Conservation (phyloP, 495 filamentous ascomycete species). For the Penicillium verhagenii region DNA sequence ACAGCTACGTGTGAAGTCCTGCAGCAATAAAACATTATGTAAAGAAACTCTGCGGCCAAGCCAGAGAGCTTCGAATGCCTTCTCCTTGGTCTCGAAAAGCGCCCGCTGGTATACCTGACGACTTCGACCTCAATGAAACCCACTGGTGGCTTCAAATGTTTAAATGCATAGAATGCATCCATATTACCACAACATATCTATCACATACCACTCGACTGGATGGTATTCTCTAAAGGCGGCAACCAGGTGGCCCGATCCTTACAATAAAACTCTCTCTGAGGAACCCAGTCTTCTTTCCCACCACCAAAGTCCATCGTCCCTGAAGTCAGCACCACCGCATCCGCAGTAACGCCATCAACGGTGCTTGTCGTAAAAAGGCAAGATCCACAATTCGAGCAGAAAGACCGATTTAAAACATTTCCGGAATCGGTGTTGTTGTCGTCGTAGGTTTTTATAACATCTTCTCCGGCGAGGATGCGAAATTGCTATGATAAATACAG, state of each 20-base stretch:
- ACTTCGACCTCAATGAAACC: too few relatives aligned
- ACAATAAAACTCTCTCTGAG: background rate
- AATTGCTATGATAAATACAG: background rate
- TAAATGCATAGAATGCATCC: too few relatives aligned
- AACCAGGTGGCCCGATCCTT: background rate
- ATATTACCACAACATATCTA: too few relatives aligned
- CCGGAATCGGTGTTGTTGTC: background rate
- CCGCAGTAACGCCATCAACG: background rate
- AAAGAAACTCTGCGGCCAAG: too few relatives aligned
- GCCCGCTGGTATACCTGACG: too few relatives aligned
- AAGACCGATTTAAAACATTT: background rate
- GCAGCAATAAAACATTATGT: too few relatives aligned
- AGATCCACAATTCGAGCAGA: slow-evolving; percentile 1
- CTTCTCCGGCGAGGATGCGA: background rate
- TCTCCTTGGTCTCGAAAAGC: too few relatives aligned
- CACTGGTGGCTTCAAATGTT: too few relatives aligned
- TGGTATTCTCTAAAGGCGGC: background rate
- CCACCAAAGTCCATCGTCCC: background rate
- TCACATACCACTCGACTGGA: background rate
- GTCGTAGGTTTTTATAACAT: background rate
- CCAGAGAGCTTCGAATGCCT: too few relatives aligned
- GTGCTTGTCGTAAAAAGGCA: background rate
- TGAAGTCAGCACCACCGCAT: background rate
- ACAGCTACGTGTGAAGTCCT: too few relatives aligned
- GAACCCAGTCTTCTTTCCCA: background rate